Percentiles rank a stretch among this genome's conserved stretches.
Evolutionary conservation across 176 grass and related monocot species (phyloP).

Genomic region (Phoenix roebelenii): DNA sequence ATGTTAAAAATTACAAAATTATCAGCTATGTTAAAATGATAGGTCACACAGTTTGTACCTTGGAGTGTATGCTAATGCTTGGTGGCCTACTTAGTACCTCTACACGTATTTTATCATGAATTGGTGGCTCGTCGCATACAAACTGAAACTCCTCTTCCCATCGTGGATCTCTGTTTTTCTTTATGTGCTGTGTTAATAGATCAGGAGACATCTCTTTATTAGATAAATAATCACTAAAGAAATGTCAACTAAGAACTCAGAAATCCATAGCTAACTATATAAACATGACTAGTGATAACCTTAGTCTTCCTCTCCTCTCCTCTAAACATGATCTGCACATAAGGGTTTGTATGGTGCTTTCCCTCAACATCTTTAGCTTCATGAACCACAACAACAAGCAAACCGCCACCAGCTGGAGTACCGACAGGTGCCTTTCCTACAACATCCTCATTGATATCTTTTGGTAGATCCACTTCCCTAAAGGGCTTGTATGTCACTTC

Average conservation of each 20-base stretch:
- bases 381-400: slow-evolving; percentile 18
- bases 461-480: slow-evolving; percentile 7
- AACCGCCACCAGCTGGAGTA: slow-evolving; percentile 16
- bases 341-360: slow-evolving; percentile 21
- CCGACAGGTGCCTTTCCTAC: slow-evolving; percentile 4
- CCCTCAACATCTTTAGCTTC: slow-evolving; percentile 24
- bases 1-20: neutral
- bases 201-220: too few species aligned
- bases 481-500: slow-evolving; percentile 21
- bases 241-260: too few species aligned
- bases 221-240: too few species aligned
- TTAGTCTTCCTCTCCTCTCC: slow-evolving; percentile 61
- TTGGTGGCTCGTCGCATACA: slow-evolving; percentile 72
- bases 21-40: neutral
- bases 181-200: slow-evolving; percentile 42
- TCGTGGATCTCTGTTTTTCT: slow-evolving; percentile 87
- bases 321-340: slow-evolving; percentile 8
- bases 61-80: slow-evolving; percentile 68
- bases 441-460: neutral
- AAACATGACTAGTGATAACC: slow-evolving; percentile 31
- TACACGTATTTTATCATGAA: slow-evolving; percentile 76
- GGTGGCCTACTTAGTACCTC: slow-evolving; percentile 70
- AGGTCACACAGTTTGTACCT: slow-evolving; percentile 36
- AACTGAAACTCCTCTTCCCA: slow-evolving; percentile 79
- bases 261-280: too few species aligned